Evolutionary conservation across 129 eudicot species (phyloP), one percentile per base, ranked within the genome.

Genomic region (Erigeron canadensis): DNA sequence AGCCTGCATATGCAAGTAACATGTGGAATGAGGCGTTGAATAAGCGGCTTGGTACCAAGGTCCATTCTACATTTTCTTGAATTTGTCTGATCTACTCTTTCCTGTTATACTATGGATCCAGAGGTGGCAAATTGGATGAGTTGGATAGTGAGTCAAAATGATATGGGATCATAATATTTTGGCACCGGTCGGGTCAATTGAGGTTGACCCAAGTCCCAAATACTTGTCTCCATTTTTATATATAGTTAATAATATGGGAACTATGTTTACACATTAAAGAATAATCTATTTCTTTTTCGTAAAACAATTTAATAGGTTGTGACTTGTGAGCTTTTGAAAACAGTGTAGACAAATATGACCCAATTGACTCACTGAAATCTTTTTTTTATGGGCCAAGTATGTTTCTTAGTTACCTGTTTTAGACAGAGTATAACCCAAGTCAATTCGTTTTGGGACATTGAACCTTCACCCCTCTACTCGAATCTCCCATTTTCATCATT

Each of bases 21-120:
- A 79, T 95, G 91, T 95, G 97, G 99, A 88, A 90, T 54, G 99
- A 95, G 81, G 97, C 99, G 75, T 78, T 95, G 81, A 95, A 95
- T 84, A 95, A 88, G 65, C 86, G 99, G 55, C 96, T 95, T 76
- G 99, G 96, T 63, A 95, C 99, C 47, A 34, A 88, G 97, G 99
- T 95, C 42, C 12, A 69, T 19, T 64, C 40, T 37, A 62, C 12
- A 65, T 75, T 65, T 28, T 7, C 56, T 44, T 28, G 34, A 56
- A 7, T 41, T 40, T 38, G 44, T 51, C 12, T 44, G 34, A 45
- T 13, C 34, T 70, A 50, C 50, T 53, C 63, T 53, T 69, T 69
- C 19, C 2, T 12, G 5, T 72, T 16, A 59, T 22, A 58, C 23
- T 59, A 42, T 41, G 45, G 12, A 43, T 58, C 53, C 40, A 21